Evolutionary conservation across 495 filamentous ascomycete genomes (phyloP).

Genomic region (Talaromyces proteolyticus): DNA sequence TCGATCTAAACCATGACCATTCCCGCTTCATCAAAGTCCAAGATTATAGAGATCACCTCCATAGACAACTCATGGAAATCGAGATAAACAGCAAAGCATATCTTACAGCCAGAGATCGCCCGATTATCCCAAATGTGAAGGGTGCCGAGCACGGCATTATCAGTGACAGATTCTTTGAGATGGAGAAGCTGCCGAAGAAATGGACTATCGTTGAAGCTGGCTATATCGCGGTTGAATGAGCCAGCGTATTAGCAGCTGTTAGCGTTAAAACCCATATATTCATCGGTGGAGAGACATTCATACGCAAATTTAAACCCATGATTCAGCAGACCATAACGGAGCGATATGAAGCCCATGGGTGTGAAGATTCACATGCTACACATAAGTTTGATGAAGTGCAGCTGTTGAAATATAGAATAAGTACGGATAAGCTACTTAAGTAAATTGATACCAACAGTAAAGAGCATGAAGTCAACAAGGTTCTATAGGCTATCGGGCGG

Average conservation of each 20-base stretch:
- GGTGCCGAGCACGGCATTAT: constrained; percentile 54
- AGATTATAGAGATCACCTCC: constrained; percentile 45
- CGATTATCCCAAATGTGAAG: constrained; percentile 39
- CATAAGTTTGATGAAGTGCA: constrained; percentile 71
- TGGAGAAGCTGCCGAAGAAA: constrained; percentile 83
- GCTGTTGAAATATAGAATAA: constrained; percentile 41
- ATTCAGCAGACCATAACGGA: constrained; percentile 78
- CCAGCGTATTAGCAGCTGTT: constrained; percentile 88
- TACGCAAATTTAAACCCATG: constrained; percentile 93
- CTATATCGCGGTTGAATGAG: constrained; percentile 94
- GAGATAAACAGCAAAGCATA: constrained; percentile 46
- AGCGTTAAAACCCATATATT: constrained; percentile 92
- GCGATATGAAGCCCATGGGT: constrained; percentile 78
- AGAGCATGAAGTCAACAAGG: constrained; percentile 51
- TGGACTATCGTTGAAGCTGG: constrained; percentile 88
- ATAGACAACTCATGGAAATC: constrained; percentile 37
- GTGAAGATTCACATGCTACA: constrained; percentile 76
- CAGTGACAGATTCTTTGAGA: constrained; percentile 86
- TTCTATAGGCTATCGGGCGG: constrained; percentile 62
- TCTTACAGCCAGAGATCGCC: constrained; percentile 51
- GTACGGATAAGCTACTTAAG: constrained; percentile 44
- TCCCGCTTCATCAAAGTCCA: constrained; percentile 44
- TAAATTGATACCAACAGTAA: constrained; percentile 40
- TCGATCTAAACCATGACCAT: constrained; percentile 52
- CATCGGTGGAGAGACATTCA: constrained; percentile 81